A percentile compares a stretch with the other conserved stretches of the same genome.
Evolutionary conservation across 371 early-diverging fungal species (phyloP).

Genomic region (Apophysomyces ossiformis): DNA sequence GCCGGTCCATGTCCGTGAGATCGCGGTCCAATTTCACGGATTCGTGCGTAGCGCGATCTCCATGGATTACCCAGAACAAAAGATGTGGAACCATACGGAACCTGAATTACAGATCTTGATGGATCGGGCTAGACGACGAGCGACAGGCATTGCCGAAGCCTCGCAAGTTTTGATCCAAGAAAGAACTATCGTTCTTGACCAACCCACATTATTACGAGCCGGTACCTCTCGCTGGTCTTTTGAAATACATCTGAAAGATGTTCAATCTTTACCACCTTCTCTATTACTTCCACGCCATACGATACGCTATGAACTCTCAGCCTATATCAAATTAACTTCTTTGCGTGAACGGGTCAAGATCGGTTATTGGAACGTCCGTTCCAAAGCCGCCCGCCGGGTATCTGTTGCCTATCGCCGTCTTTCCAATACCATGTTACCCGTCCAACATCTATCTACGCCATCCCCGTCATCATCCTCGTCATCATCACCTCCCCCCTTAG

Average conservation of each 20-base stretch:
- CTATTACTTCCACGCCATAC: slow-evolving; percentile 32
- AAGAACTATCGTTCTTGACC: slow-evolving; percentile 11
- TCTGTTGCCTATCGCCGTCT: slow-evolving; percentile 2
- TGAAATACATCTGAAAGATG: slow-evolving; percentile 22
- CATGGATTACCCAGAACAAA: slow-evolving; percentile 5
- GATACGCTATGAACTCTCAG: slow-evolving; percentile 31
- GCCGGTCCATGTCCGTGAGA: slow-evolving; percentile 30
- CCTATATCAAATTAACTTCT: slow-evolving; percentile 29
- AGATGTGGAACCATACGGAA: slow-evolving; percentile 16
- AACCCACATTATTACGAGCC: slow-evolving; percentile 15
- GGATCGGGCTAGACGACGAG: slow-evolving; percentile 20
- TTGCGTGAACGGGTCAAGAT: slow-evolving; percentile 31
- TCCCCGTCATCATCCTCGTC: background rate
- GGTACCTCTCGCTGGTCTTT: slow-evolving; percentile 35
- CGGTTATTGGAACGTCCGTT: slow-evolving; percentile 29
- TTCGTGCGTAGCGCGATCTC: slow-evolving; percentile 29
- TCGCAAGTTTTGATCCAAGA: slow-evolving; percentile 5
- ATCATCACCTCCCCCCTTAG: too few species aligned
- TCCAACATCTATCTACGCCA: background rate
- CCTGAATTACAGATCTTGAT: slow-evolving; percentile 1
- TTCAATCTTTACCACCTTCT: slow-evolving; percentile 30
- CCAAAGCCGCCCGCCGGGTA: background rate
- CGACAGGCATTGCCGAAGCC: slow-evolving; percentile 17
- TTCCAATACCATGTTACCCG: background rate
- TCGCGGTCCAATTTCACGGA: slow-evolving; percentile 36